Conservation (phyloP, 495 filamentous ascomycete genomes). For the Trichoderma erinaceum region DNA sequence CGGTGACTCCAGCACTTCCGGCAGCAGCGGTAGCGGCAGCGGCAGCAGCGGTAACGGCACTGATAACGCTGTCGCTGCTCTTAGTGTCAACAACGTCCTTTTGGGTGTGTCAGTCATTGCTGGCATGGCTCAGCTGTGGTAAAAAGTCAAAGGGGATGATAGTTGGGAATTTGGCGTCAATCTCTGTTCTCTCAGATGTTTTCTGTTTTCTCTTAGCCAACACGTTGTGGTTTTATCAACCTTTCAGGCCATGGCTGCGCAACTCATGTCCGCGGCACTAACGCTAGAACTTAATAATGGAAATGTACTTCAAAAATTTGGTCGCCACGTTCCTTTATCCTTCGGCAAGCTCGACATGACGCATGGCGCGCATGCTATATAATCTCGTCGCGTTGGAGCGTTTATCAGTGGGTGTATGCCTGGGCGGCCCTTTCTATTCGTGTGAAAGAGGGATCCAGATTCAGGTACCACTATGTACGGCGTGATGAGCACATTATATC, state of each 20-base stretch:
- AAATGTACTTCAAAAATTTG: constrained; percentile 15
- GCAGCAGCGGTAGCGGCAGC: background rate
- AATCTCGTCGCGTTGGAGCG: background rate
- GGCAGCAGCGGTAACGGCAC: constrained; percentile 21
- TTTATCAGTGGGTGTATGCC: background rate
- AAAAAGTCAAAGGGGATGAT: constrained; percentile 1
- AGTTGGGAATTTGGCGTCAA: constrained; percentile 15
- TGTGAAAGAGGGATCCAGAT: background rate
- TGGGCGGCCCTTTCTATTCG: background rate
- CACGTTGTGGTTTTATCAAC: constrained; percentile 15
- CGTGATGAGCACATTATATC: background rate
- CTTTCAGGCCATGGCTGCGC: constrained; percentile 4
- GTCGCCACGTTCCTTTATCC: background rate
- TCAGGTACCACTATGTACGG: background rate
- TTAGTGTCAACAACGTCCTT: constrained; percentile 33
- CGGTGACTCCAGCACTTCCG: constrained; percentile 17
- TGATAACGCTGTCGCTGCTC: constrained; percentile 29
- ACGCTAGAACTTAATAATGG: constrained; percentile 17
- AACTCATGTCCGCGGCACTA: constrained; percentile 8
- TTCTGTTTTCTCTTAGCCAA: constrained; percentile 8
- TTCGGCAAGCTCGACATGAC: constrained; percentile 6
- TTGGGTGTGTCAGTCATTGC: constrained; percentile 35
- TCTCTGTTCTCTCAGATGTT: constrained; percentile 15
- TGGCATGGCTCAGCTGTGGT: constrained; percentile 31
- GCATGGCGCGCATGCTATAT: background rate